Evolutionary conservation across 106 monocot species (phyloP).

Genomic region (Dendrobium nobile): DNA sequence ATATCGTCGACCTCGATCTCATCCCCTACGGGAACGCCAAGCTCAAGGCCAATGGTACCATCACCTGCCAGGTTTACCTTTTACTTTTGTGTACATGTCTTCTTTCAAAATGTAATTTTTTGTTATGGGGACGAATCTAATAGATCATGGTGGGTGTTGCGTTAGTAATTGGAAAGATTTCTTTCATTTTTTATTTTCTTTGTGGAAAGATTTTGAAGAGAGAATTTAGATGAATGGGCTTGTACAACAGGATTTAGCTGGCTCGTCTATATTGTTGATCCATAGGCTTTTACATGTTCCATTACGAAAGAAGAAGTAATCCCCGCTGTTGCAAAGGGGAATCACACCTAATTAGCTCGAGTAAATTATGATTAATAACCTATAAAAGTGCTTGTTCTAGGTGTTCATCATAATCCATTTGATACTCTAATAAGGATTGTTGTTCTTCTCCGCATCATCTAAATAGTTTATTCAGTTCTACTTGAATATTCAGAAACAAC

Average conservation of each 20-base stretch:
- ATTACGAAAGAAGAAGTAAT: neutral
- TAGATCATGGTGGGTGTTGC: neutral
- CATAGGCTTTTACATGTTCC: neutral
- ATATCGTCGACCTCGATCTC: slow-evolving; percentile 70
- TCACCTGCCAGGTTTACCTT: slow-evolving; percentile 78
- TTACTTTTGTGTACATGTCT: neutral
- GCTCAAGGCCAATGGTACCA: slow-evolving; percentile 45
- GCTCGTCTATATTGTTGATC: no score
- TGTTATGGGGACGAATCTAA: neutral
- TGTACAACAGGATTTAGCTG: no score
- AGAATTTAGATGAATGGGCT: no score
- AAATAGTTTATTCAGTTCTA: no score
- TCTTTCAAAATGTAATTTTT: neutral
- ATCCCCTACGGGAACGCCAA: slow-evolving; percentile 89
- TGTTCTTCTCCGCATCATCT: no score
- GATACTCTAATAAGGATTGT: no score
- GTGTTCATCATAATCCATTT: neutral
- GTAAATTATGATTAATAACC: neutral
- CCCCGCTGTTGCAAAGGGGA: neutral
- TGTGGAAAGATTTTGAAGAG: no score
- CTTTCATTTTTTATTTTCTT: neutral
- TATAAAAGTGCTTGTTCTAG: neutral
- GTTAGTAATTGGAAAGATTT: neutral
- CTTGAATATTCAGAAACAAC: no score
- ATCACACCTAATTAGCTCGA: neutral